Percentiles rank a stretch among this genome's conserved stretches.
Evolutionary conservation across 805 yeast genomes (phyloP).

Genomic region (Scheffersomyces lignosus): DNA sequence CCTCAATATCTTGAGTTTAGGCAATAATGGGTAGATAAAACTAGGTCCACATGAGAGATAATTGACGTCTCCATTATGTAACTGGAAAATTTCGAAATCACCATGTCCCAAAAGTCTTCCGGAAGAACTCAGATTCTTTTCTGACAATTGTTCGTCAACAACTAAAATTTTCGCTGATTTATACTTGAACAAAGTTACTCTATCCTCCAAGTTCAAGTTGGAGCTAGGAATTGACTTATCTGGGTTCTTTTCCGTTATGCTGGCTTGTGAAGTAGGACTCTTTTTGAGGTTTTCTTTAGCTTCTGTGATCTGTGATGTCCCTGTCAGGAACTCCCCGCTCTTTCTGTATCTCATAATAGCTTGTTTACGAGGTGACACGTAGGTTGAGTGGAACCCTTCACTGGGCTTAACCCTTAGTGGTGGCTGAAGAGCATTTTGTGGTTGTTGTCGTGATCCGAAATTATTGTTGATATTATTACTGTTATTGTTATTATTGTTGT

Average conservation of each 20-base stretch:
- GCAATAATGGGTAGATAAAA: conserved; percentile 72
- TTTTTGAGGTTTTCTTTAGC: conserved; percentile 25
- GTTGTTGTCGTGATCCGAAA: too few species aligned
- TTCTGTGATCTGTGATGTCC: conserved; percentile 23
- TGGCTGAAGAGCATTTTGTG: not conserved
- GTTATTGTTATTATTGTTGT: too few species aligned
- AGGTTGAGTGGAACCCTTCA: not conserved
- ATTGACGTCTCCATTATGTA: conserved; percentile 56
- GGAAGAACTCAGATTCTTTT: conserved; percentile 13
- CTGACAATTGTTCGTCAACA: conserved; percentile 32
- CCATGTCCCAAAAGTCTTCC: conserved; percentile 65
- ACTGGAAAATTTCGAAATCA: conserved; percentile 55
- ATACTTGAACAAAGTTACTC: conserved; percentile 34
- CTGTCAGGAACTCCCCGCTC: conserved; percentile 22
- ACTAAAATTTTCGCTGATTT: conserved; percentile 34
- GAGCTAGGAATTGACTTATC: conserved; percentile 9
- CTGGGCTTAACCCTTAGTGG: too few species aligned
- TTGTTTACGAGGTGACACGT: conserved; percentile 38
- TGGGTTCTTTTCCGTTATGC: conserved; percentile 4
- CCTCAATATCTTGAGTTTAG: conserved; percentile 58
- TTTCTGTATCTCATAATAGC: conserved; percentile 38
- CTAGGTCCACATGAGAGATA: conserved; percentile 66
- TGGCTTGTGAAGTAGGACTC: not conserved
- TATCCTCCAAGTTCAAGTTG: conserved; percentile 32
- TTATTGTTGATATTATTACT: too few species aligned